A percentile compares a stretch with the other conserved stretches of the same genome.
Evolutionary conservation across 257 asterid species (phyloP).

Genomic region (Mentha longifolia): DNA sequence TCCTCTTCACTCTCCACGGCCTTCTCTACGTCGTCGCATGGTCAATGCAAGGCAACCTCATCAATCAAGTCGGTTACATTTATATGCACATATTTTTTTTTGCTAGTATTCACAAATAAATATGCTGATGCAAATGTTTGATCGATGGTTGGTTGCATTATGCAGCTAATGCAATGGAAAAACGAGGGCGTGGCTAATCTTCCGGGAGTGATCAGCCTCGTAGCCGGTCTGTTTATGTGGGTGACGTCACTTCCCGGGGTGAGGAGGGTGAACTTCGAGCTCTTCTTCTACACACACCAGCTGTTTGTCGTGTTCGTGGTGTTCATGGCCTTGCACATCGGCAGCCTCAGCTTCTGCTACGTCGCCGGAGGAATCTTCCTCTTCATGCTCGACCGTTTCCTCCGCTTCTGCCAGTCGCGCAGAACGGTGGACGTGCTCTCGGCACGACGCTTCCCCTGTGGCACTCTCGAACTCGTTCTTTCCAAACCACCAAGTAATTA

Average conservation of each 20-base stretch:
- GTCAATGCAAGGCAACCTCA: conserved; percentile 59
- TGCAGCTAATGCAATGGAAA: conserved; percentile 63
- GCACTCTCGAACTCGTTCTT: conserved; percentile 70
- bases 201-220: conserved; percentile 73
- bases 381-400: conserved; percentile 82
- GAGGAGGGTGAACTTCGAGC: conserved; percentile 63
- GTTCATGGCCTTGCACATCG: conserved; percentile 74
- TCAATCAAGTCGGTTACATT: conserved; percentile 49
- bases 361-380: conserved; percentile 70
- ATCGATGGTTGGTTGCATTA: background rate
- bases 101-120: background rate
- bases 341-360: conserved; percentile 59
- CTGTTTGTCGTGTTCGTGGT: conserved; percentile 61
- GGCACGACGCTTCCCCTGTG: conserved; percentile 66
- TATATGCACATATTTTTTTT: background rate
- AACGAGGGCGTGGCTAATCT: conserved; percentile 56
- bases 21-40: conserved; percentile 60
- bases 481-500: conserved; percentile 68
- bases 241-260: conserved; percentile 76
- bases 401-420: conserved; percentile 80
- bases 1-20: conserved; percentile 78
- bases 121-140: no score
- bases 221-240: conserved; percentile 81
- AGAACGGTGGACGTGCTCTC: conserved; percentile 58
- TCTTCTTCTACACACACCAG: conserved; percentile 83